Percentiles rank a stretch among this genome's conserved stretches.
Conservation (phyloP, 2,329 filamentous ascomycete genomes). For the Fusarium siculi region DNA sequence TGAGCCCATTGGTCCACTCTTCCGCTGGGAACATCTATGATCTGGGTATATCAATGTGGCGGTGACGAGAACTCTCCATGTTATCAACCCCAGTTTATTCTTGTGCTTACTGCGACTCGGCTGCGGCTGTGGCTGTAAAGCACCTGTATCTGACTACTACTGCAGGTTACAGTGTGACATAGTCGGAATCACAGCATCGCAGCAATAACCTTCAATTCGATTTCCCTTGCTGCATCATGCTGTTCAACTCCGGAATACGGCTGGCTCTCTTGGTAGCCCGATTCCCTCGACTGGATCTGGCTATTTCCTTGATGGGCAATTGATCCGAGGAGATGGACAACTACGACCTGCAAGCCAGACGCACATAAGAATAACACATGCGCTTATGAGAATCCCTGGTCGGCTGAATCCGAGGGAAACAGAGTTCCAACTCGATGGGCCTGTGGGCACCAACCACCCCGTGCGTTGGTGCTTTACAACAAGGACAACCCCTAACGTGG, state of each 20-base stretch:
- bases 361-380: not conserved
- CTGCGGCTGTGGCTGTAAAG: constrained; percentile 19
- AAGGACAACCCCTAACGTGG: constrained; percentile 26
- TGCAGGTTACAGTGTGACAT: not conserved
- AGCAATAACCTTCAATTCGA: constrained; percentile 7
- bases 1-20: constrained; percentile 33
- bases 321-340: constrained; percentile 8
- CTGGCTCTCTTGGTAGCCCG: constrained; percentile 17
- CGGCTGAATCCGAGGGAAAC: constrained; percentile 36
- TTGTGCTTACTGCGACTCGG: constrained; percentile 7
- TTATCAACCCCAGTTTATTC: constrained; percentile 6
- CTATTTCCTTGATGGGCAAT: constrained; percentile 12
- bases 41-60: constrained; percentile 1
- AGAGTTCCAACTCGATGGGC: constrained; percentile 27
- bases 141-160: not conserved
- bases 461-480: constrained; percentile 1
- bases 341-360: constrained; percentile 2
- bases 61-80: constrained; percentile 15
- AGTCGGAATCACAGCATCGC: constrained; percentile 11
- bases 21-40: constrained; percentile 1
- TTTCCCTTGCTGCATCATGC: constrained; percentile 28
- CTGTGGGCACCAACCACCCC: constrained; percentile 25
- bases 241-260: constrained; percentile 31
- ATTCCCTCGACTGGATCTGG: constrained; percentile 24
- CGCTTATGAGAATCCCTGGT: constrained; percentile 28